Conservation (phyloP, 2,329 filamentous ascomycete species). For the Stagonosporopsis rhizophila region DNA sequence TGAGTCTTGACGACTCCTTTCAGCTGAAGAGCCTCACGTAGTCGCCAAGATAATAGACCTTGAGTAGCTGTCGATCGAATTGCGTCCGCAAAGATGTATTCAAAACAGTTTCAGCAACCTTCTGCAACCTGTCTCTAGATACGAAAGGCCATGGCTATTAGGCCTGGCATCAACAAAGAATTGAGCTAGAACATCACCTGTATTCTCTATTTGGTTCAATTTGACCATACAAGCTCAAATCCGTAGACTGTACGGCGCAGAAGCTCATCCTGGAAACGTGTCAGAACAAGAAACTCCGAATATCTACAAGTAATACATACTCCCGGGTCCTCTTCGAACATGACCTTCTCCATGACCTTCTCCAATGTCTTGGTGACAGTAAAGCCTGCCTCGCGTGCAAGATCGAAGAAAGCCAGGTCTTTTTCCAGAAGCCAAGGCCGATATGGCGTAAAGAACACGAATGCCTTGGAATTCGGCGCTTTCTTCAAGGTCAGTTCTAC, state of each 20-base stretch:
- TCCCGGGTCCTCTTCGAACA: constrained; percentile 89
- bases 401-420: constrained; percentile 85
- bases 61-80: background rate
- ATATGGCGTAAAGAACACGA: constrained; percentile 95
- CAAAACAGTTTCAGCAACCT: background rate
- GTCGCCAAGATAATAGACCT: too few relatives aligned
- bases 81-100: background rate
- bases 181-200: background rate
- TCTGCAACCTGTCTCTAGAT: background rate
- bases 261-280: constrained; percentile 67
- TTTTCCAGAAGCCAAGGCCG: constrained; percentile 87
- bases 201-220: background rate
- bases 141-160: background rate
- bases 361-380: constrained; percentile 81
- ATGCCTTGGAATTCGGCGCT: constrained; percentile 65
- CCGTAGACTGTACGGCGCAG: constrained; percentile 83
- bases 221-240: constrained; percentile 73
- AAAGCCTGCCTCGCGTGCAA: constrained; percentile 74
- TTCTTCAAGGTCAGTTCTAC: constrained; percentile 71
- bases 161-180: background rate
- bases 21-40: too few relatives aligned
- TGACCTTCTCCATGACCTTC: constrained; percentile 79
- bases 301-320: constrained; percentile 50
- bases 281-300: background rate
- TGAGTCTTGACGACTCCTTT: background rate